Evolutionary conservation across 2,329 filamentous ascomycete genomes (phyloP).

Genomic region (Zasmidium cellare): DNA sequence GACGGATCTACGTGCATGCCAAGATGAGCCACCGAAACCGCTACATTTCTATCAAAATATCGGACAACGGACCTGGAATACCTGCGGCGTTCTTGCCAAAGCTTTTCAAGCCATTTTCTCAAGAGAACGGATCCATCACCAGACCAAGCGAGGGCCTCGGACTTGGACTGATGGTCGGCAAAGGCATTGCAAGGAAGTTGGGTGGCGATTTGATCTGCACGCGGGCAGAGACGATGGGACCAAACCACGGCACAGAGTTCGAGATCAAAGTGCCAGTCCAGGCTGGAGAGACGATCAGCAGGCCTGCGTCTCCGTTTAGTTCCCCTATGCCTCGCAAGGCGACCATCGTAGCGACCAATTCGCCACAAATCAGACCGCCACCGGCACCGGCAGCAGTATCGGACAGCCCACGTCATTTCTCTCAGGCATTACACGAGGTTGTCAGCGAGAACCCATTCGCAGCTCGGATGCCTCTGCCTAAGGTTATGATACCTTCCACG

Average conservation of each 20-base stretch:
- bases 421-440: constrained; percentile 26
- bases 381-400: constrained; percentile 11
- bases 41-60: constrained; percentile 62
- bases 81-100: constrained; percentile 64
- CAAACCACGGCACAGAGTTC: constrained; percentile 65
- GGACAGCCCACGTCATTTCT: constrained; percentile 25
- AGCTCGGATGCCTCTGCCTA: not conserved
- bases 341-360: constrained; percentile 3
- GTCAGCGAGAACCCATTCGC: constrained; percentile 14
- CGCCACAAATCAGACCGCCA: constrained; percentile 15
- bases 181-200: constrained; percentile 67
- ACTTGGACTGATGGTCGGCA: constrained; percentile 69
- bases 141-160: constrained; percentile 68
- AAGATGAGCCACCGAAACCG: constrained; percentile 49
- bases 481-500: constrained; percentile 10
- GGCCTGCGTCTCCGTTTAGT: constrained; percentile 52
- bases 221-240: constrained; percentile 62
- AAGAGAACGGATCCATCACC: constrained; percentile 68
- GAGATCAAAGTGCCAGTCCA: constrained; percentile 65
- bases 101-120: constrained; percentile 69
- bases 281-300: constrained; percentile 51
- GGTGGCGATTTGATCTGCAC: constrained; percentile 67
- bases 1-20: constrained; percentile 58
- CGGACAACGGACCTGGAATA: constrained; percentile 69
- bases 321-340: constrained; percentile 42